Evolutionary conservation across 208 protist genomes (phyloP).

Genomic region (Borovskyia barvae): DNA sequence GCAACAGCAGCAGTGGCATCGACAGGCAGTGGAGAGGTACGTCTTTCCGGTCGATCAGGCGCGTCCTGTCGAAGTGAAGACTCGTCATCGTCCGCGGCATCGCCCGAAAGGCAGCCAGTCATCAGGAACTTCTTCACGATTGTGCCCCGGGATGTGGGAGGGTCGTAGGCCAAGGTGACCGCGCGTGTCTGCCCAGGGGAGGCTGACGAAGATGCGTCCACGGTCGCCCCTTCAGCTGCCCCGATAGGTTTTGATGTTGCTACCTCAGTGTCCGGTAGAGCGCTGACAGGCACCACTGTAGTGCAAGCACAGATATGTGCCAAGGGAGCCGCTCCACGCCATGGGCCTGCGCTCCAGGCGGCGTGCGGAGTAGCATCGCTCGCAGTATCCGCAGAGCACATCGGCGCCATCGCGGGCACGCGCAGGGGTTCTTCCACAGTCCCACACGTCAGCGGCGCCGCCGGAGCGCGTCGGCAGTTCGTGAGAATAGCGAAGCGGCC

Average conservation of each 20-base stretch:
- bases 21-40: too few species aligned
- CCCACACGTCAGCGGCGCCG: constrained; percentile 32
- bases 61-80: too few species aligned
- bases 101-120: constrained; percentile 17
- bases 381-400: too few species aligned
- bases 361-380: neutral
- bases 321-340: constrained; percentile 51
- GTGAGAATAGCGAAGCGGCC: constrained; percentile 61
- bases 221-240: too few species aligned
- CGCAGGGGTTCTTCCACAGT: neutral
- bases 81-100: neutral
- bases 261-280: constrained; percentile 8
- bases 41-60: too few species aligned
- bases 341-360: neutral
- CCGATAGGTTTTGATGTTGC: too few species aligned
- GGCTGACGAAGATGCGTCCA: too few species aligned
- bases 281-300: constrained; percentile 18
- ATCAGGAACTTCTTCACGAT: constrained; percentile 45
- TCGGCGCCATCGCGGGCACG: neutral
- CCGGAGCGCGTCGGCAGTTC: constrained; percentile 44
- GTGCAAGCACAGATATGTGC: constrained; percentile 31
- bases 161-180: constrained; percentile 31
- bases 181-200: too few species aligned
- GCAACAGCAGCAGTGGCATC: too few species aligned
- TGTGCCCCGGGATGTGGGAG: constrained; percentile 35